Conservation (phyloP, 805 yeast species). For the Yarrowia deformans region DNA sequence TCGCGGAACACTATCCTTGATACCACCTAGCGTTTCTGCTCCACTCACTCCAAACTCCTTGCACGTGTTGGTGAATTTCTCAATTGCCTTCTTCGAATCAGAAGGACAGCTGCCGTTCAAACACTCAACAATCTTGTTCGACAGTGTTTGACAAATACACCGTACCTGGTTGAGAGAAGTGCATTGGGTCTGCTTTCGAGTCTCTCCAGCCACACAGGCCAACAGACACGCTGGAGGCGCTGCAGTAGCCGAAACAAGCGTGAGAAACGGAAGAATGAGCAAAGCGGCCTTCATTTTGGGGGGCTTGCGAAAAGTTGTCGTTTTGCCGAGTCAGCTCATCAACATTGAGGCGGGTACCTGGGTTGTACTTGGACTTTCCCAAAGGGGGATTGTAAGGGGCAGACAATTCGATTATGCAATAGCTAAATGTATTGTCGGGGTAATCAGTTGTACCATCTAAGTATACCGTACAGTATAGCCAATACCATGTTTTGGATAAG, state of each 20-base stretch:
- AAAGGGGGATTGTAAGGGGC: too few relatives aligned
- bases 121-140: background rate
- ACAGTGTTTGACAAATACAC: constrained; percentile 1
- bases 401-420: too few relatives aligned
- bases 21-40: too few relatives aligned
- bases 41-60: constrained; percentile 12
- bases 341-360: too few relatives aligned
- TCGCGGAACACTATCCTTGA: too few relatives aligned
- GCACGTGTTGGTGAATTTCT: background rate
- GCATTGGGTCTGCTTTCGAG: background rate
- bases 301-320: too few relatives aligned
- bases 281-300: background rate
- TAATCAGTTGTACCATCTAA: too few relatives aligned
- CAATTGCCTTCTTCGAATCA: background rate
- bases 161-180: background rate
- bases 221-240: constrained; percentile 17
- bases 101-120: background rate
- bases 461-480: too few relatives aligned
- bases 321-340: too few relatives aligned
- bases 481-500: too few relatives aligned
- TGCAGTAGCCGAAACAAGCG: background rate
- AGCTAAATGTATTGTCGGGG: too few relatives aligned
- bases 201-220: constrained; percentile 9
- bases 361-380: too few relatives aligned
- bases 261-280: background rate